Conservation (phyloP, 345 rosid genomes). For the Salix viminalis region DNA sequence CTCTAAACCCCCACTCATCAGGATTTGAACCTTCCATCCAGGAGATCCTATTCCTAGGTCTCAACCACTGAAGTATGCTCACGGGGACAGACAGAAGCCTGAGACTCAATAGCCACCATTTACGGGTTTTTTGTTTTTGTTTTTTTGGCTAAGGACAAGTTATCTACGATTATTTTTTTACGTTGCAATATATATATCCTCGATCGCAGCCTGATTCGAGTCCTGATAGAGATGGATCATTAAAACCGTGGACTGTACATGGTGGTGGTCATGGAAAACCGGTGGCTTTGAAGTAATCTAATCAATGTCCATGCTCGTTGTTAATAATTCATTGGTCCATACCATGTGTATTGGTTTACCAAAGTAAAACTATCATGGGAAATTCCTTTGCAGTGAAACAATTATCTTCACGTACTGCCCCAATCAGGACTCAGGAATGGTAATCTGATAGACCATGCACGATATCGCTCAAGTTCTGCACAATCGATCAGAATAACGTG, state of each 20-base stretch:
- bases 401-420: too few relatives aligned
- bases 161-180: not conserved
- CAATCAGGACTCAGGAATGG: not conserved
- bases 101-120: too few relatives aligned
- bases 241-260: not conserved
- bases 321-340: not conserved
- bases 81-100: too few relatives aligned
- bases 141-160: not conserved
- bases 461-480: not conserved
- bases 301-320: not conserved
- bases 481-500: not conserved
- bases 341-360: conserved; percentile 1
- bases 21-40: too few relatives aligned
- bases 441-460: not conserved
- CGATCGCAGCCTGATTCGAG: not conserved
- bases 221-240: not conserved
- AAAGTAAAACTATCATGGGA: not conserved
- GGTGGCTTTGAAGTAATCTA: too few relatives aligned
- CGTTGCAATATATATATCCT: not conserved
- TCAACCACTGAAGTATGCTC: too few relatives aligned
- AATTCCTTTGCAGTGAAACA: too few relatives aligned
- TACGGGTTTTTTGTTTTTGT: not conserved
- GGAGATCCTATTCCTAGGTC: too few relatives aligned
- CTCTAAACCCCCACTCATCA: too few relatives aligned
- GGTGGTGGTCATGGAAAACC: not conserved